These are phyloP conservation scores for Camelina hispida DNA, from an alignment of 345 rosid genomes.

Conservation along the genomic window DNA sequence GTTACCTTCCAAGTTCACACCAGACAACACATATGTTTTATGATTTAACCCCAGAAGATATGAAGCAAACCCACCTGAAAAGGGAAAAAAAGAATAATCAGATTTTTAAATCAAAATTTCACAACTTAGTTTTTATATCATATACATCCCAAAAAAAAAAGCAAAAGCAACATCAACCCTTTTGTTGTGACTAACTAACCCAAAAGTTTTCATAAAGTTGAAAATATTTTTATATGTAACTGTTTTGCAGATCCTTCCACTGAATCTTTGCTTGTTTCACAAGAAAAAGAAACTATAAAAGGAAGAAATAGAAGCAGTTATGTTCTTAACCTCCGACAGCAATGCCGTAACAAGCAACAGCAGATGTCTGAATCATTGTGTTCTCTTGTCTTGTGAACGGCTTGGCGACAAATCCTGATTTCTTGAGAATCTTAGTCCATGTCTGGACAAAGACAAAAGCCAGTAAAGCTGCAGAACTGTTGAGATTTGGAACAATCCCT, in stretches of 20 bases:
- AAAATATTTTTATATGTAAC: not conserved
- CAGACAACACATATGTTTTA: slow-evolving; percentile 81
- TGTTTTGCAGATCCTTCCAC: slow-evolving; percentile 11
- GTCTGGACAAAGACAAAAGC: slow-evolving; percentile 77
- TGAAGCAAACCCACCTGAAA: slow-evolving; percentile 93
- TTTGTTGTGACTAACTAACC: slow-evolving; percentile 20
- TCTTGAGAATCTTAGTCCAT: slow-evolving; percentile 79
- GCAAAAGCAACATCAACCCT: slow-evolving; percentile 30
- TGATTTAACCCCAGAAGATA: slow-evolving; percentile 84
- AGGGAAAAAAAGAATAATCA: not conserved
- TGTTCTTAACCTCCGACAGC: slow-evolving; percentile 76
- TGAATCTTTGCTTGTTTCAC: slow-evolving; percentile 11
- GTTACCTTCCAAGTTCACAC: slow-evolving; percentile 74
- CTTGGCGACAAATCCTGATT: slow-evolving; percentile 62
- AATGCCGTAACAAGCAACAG: slow-evolving; percentile 92
- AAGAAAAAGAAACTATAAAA: slow-evolving; percentile 1
- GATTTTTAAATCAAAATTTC: not conserved
- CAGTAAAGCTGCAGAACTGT: slow-evolving; percentile 88
- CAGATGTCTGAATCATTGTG: slow-evolving; percentile 94
- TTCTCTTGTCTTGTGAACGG: slow-evolving; percentile 95
- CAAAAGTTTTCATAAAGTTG: slow-evolving; percentile 28
- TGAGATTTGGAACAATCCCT: slow-evolving; percentile 75
- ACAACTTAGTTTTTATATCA: slow-evolving; percentile 7
- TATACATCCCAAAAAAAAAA: slow-evolving; percentile 30
- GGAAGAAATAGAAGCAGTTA: not conserved